Conservation (phyloP, 768 basidiomycete species). For the Xerocomellus amylosporus region DNA sequence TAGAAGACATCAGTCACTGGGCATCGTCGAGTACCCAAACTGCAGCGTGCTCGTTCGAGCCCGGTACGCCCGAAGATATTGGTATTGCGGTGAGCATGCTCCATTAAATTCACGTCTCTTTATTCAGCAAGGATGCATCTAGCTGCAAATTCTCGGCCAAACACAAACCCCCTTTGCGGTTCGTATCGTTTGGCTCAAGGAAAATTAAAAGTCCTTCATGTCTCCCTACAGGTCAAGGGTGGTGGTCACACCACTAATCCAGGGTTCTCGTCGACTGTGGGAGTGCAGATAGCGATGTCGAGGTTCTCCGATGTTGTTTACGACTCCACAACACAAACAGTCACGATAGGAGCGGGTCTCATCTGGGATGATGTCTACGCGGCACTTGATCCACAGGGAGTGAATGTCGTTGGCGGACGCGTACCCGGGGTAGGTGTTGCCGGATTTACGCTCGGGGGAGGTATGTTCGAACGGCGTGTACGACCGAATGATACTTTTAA, state of each 20-base stretch:
- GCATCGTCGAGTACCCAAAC: conserved; percentile 45
- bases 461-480: conserved; percentile 15
- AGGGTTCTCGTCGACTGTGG: conserved; percentile 55
- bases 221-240: conserved; percentile 49
- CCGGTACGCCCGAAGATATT: conserved; percentile 52
- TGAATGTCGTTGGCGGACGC: conserved; percentile 56
- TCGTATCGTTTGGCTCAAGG: not conserved
- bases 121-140: not conserved
- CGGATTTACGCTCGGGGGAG: conserved; percentile 58
- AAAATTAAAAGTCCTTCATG: too few species aligned
- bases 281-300: conserved; percentile 56
- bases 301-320: conserved; percentile 45
- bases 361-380: conserved; percentile 68
- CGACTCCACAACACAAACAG: conserved; percentile 38
- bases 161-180: conserved; percentile 31
- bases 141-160: conserved; percentile 40
- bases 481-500: not conserved
- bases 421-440: conserved; percentile 57
- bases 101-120: too few species aligned
- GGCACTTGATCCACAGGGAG: conserved; percentile 42
- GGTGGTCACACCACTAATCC: conserved; percentile 57
- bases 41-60: conserved; percentile 56
- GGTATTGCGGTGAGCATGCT: conserved; percentile 39
- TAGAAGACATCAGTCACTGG: conserved; percentile 48
- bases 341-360: conserved; percentile 38